Evolutionary conservation across 768 basidiomycete genomes (phyloP).

Genomic region (Vararia minispora): DNA sequence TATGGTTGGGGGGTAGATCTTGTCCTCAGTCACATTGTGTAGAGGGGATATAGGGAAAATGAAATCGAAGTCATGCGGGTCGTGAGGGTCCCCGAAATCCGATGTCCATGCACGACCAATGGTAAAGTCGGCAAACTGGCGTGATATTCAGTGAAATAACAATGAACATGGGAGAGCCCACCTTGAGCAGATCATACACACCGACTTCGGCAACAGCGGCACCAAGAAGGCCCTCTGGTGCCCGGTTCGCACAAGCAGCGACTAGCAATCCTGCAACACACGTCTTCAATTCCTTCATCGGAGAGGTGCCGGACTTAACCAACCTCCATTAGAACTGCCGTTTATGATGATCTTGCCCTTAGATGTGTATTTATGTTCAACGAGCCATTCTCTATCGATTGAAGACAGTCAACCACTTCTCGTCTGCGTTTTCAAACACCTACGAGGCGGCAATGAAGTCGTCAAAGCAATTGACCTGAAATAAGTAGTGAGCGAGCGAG

Average conservation of each 20-base stretch:
- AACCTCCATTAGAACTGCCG: slow-evolving; percentile 76
- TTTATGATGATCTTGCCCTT: slow-evolving; percentile 65
- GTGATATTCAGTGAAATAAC: neutral
- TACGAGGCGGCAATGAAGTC: slow-evolving; percentile 80
- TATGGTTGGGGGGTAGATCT: slow-evolving; percentile 54
- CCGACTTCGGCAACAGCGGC: slow-evolving; percentile 75
- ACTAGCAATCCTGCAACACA: slow-evolving; percentile 50
- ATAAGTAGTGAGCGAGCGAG: slow-evolving; percentile 3
- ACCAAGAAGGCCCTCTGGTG: slow-evolving; percentile 67
- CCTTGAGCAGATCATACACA: slow-evolving; percentile 70
- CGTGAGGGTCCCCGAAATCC: slow-evolving; percentile 70
- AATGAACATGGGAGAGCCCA: slow-evolving; percentile 18
- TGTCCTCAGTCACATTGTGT: slow-evolving; percentile 61
- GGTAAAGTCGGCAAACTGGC: slow-evolving; percentile 63
- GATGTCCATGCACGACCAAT: slow-evolving; percentile 72
- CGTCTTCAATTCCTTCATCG: slow-evolving; percentile 2
- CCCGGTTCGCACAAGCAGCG: slow-evolving; percentile 78
- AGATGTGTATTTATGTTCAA: slow-evolving; percentile 60
- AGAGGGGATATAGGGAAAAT: slow-evolving; percentile 71
- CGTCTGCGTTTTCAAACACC: no score
- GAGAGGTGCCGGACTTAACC: slow-evolving; percentile 8
- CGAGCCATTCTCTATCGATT: slow-evolving; percentile 47
- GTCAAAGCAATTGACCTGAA: slow-evolving; percentile 61
- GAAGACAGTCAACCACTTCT: neutral
- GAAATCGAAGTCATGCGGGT: slow-evolving; percentile 75